A percentile compares a stretch with the other conserved stretches of the same genome.
Conservation (phyloP, 2,329 filamentous ascomycete genomes). For the Hypoxylon sp. region DNA sequence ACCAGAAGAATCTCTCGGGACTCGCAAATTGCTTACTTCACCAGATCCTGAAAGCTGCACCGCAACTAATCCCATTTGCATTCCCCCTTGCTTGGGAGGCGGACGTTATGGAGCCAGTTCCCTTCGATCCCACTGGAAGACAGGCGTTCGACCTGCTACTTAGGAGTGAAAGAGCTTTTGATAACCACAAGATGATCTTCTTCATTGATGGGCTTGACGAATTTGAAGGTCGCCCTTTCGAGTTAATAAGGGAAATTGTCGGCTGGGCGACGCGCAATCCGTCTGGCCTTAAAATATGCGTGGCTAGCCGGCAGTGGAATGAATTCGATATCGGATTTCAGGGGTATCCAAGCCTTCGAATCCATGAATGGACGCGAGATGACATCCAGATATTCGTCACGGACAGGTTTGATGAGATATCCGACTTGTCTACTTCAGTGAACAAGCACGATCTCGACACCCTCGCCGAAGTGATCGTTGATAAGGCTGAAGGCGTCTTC, state of each 20-base stretch:
- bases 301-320: slow-evolving; percentile 38
- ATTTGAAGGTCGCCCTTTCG: slow-evolving; percentile 19
- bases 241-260: slow-evolving; percentile 24
- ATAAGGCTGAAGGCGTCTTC: slow-evolving; percentile 36
- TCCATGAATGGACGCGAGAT: slow-evolving; percentile 36
- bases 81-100: slow-evolving; percentile 33
- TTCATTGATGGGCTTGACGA: slow-evolving; percentile 41
- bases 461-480: slow-evolving; percentile 17
- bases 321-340: slow-evolving; percentile 34
- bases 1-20: slow-evolving; percentile 43
- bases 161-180: background rate
- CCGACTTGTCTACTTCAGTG: slow-evolving; percentile 5
- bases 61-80: slow-evolving; percentile 23
- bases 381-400: slow-evolving; percentile 28
- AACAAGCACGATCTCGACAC: background rate
- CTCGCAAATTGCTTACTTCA: slow-evolving; percentile 40
- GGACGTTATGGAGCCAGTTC: background rate
- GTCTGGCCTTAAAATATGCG: slow-evolving; percentile 32
- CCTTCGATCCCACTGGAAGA: background rate
- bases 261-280: slow-evolving; percentile 8
- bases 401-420: slow-evolving; percentile 21
- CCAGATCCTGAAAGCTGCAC: slow-evolving; percentile 39
- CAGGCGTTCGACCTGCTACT: slow-evolving; percentile 16
- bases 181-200: slow-evolving; percentile 26
- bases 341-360: slow-evolving; percentile 18